These are phyloP conservation scores for Termitomyces sp. DNA, from an alignment of 768 basidiomycete species.

Conservation along the genomic window DNA sequence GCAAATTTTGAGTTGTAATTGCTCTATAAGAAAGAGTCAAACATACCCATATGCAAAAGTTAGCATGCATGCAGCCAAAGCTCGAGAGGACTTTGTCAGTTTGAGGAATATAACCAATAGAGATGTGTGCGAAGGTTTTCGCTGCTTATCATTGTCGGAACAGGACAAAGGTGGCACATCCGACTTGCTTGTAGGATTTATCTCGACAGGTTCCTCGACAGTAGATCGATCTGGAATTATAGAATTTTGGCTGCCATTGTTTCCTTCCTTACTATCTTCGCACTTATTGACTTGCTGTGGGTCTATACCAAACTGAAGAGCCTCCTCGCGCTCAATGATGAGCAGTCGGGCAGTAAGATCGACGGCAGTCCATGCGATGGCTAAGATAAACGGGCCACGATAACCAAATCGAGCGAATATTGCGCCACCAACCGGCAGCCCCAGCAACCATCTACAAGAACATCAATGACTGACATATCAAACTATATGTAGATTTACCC, in stretches of 20 bases:
- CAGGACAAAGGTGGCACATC: neutral
- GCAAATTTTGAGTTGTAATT: neutral
- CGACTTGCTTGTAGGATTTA: neutral
- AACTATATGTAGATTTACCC: slow-evolving; percentile 30
- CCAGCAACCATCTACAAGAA: slow-evolving; percentile 40
- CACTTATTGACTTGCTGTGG: slow-evolving; percentile 19
- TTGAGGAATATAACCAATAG: slow-evolving; percentile 35
- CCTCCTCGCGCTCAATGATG: slow-evolving; percentile 51
- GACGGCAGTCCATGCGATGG: slow-evolving; percentile 36
- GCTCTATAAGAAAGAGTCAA: neutral
- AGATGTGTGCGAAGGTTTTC: slow-evolving; percentile 21
- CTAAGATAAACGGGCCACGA: slow-evolving; percentile 55
- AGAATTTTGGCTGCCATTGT: neutral
- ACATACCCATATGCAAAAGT: slow-evolving; percentile 52
- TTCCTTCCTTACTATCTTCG: neutral
- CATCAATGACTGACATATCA: slow-evolving; percentile 3
- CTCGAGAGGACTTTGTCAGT: slow-evolving; percentile 43
- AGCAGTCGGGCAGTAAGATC: slow-evolving; percentile 53
- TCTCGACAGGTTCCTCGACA: neutral
- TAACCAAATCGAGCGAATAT: slow-evolving; percentile 53
- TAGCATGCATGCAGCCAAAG: slow-evolving; percentile 38
- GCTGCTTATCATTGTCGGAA: neutral
- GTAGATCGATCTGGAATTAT: neutral
- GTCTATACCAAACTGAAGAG: slow-evolving; percentile 43
- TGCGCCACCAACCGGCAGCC: slow-evolving; percentile 53